These are phyloP conservation scores for Phytophthora tubulina DNA, from an alignment of 352 stramenopile genomes.

Conservation along the genomic window DNA sequence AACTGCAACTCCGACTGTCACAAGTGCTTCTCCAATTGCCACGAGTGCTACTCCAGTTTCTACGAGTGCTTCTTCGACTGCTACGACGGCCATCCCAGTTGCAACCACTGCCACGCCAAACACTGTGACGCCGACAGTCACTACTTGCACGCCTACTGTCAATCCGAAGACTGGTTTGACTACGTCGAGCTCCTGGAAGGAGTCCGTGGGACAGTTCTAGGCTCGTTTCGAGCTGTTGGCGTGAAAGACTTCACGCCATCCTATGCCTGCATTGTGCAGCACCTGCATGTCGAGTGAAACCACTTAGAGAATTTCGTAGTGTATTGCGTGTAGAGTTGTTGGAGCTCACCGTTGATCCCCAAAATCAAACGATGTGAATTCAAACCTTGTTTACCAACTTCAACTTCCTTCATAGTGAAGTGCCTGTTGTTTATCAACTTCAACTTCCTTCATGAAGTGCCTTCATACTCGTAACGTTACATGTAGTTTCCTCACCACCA, in stretches of 20 bases:
- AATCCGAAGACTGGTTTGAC: conserved; percentile 19
- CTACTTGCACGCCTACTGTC: conserved; percentile 4
- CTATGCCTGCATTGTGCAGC: conserved; percentile 15
- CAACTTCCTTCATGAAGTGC: too few species aligned
- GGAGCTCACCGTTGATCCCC: conserved; percentile 6
- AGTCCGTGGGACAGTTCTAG: conserved; percentile 28
- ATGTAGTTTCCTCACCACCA: not conserved
- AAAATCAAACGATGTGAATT: conserved; percentile 22
- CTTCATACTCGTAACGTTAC: too few species aligned
- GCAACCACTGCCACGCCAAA: not conserved
- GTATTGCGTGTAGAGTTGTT: conserved; percentile 24
- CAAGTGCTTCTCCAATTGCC: conserved; percentile 15
- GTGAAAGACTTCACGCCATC: not conserved
- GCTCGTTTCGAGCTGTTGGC: not conserved
- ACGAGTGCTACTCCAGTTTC: conserved; percentile 10
- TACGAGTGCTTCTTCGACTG: conserved; percentile 1
- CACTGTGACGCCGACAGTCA: not conserved
- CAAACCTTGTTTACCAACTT: conserved; percentile 8
- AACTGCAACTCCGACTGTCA: not conserved
- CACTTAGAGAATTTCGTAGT: conserved; percentile 40
- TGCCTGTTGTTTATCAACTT: not conserved
- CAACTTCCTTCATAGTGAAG: conserved; percentile 1
- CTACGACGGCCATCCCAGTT: not conserved
- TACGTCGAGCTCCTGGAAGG: conserved; percentile 20
- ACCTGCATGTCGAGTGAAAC: conserved; percentile 40